phyloP scores from a whole-genome alignment of 2,329 filamentous ascomycete species.

The Penicillium sumatraense region DNA sequence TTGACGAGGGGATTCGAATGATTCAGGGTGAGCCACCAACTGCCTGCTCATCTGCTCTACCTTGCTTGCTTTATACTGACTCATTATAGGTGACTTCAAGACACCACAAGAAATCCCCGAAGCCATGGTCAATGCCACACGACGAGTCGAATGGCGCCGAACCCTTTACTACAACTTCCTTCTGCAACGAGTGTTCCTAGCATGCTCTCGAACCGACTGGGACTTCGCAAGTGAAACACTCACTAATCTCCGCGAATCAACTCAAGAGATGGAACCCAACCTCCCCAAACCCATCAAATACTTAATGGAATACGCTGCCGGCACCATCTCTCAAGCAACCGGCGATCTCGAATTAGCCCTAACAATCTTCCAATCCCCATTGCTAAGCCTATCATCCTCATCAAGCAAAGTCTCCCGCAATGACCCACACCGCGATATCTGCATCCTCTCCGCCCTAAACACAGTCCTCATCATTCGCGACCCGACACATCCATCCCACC shows the following conservation, averaged over 20 bases:
- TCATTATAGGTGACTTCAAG: conserved; percentile 38
- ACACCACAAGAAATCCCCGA: conserved; percentile 50
- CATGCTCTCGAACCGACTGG: conserved; percentile 74
- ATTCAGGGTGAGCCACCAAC: conserved; percentile 47
- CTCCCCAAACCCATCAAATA: conserved; percentile 51
- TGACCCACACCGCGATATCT: conserved; percentile 65
- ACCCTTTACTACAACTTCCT: conserved; percentile 71
- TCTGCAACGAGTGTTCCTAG: conserved; percentile 71
- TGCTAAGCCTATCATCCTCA: conserved; percentile 59
- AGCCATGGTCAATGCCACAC: conserved; percentile 62
- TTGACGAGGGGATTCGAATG: conserved; percentile 61
- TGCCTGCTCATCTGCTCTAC: too few species aligned
- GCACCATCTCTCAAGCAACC: conserved; percentile 75
- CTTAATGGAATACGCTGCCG: conserved; percentile 72
- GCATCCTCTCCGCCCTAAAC: conserved; percentile 68
- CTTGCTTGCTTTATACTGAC: neutral
- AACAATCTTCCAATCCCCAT: conserved; percentile 64
- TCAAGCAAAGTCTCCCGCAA: conserved; percentile 44
- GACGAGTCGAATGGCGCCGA: conserved; percentile 66
- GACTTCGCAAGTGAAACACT: conserved; percentile 64
- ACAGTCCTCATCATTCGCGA: conserved; percentile 74
- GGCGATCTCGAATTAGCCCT: conserved; percentile 74
- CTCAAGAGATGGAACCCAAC: conserved; percentile 48
- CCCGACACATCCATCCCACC: conserved; percentile 60
- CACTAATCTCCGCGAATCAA: conserved; percentile 55